Conservation (phyloP, 352 stramenopile genomes). For the Pseudoperonospora humuli region DNA sequence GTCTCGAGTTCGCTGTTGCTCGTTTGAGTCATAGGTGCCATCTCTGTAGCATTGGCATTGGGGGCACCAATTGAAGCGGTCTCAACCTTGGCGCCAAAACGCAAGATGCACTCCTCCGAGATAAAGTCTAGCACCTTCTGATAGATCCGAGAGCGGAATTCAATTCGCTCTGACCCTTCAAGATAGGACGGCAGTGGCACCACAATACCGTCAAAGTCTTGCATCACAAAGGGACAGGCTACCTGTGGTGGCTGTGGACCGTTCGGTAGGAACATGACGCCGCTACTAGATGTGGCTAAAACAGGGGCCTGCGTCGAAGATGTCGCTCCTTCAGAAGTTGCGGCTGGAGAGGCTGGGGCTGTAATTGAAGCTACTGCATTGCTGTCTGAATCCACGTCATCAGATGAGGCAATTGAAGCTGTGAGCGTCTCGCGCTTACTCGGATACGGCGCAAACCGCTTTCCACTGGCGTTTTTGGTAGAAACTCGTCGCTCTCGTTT, state of each 20-base stretch:
- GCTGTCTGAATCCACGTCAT: slow-evolving; percentile 4
- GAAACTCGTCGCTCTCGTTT: slow-evolving; percentile 46
- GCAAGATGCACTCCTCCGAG: slow-evolving; percentile 67
- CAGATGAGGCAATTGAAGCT: background rate
- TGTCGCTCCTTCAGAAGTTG: background rate
- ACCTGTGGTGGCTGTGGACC: slow-evolving; percentile 48
- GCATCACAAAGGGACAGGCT: slow-evolving; percentile 42
- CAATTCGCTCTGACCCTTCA: slow-evolving; percentile 56
- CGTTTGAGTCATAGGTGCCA: background rate
- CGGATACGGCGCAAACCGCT: slow-evolving; percentile 23
- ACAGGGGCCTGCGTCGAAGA: background rate
- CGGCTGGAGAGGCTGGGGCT: background rate
- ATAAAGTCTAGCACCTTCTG: slow-evolving; percentile 82
- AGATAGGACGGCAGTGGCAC: slow-evolving; percentile 72
- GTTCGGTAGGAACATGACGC: slow-evolving; percentile 39
- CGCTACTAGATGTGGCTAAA: slow-evolving; percentile 7
- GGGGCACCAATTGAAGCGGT: background rate
- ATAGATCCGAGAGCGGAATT: slow-evolving; percentile 73
- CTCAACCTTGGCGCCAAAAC: slow-evolving; percentile 27
- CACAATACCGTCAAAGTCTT: slow-evolving; percentile 76
- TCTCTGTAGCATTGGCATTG: background rate
- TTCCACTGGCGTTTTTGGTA: background rate
- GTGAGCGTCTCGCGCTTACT: slow-evolving; percentile 1
- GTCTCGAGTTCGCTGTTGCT: background rate
- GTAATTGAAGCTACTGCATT: slow-evolving; percentile 1